Evolutionary conservation across 208 protist genomes (phyloP), one percentile per base, ranked within the genome.

Genomic region (Trypanosoma lewisi): DNA sequence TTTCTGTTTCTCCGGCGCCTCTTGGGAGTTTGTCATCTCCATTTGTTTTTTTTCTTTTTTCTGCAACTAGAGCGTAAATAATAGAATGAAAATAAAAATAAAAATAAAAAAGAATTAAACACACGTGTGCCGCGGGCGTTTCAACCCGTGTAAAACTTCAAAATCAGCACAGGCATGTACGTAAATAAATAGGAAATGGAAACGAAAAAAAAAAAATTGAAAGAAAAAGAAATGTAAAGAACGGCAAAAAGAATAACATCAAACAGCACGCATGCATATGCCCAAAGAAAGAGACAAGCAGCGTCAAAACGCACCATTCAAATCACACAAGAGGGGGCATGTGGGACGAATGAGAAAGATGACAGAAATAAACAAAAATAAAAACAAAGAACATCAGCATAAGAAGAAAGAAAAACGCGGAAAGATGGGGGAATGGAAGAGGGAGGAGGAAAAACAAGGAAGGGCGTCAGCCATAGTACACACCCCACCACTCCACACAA

Each of bases 331-430:
- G n/a, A n/a, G n/a, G n/a, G n/a, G n/a, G n/a, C n/a, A n/a, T n/a
- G n/a, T n/a, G n/a, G n/a, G n/a, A n/a, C n/a, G n/a, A n/a, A n/a
- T n/a, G n/a, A n/a, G n/a, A n/a, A n/a, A n/a, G n/a, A n/a, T n/a
- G n/a, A n/a, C n/a, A 14, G 39, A 44, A 17, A 44, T 14, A 44
- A 44, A 37, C 27, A 33, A 39, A 39, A 39, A 39, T 39, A 12
- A 21, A 28, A n/a, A n/a, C n/a, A n/a, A n/a, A n/a, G n/a, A n/a
- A n/a, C n/a, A n/a, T n/a, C n/a, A n/a, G n/a, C n/a, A 9, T 23
- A 49, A 41, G 17, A 36, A 49, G 11, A 63, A 41, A 50, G n/a
- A 50, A 51, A 63, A 63, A 37, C 19, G 28, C n/a, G 54, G n/a
- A 44, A 49, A 49, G 17, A 49, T 7, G 6, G 7, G 44, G 2